A percentile compares a stretch with the other conserved stretches of the same genome.
phyloP scores from a whole-genome alignment of 441 rosid species.

The Melastoma candidum region DNA sequence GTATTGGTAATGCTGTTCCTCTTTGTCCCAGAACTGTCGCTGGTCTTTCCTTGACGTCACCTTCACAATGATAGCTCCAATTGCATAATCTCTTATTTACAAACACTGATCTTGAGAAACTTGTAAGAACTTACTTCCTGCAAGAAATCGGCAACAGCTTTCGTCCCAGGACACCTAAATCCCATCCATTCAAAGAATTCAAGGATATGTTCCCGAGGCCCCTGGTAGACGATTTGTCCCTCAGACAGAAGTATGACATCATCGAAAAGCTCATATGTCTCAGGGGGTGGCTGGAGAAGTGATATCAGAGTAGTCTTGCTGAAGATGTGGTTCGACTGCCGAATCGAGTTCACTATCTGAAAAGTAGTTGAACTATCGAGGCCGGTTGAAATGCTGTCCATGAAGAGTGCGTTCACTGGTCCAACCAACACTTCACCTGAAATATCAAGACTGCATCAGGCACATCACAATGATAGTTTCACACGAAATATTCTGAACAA shows the following conservation, averaged over 20 bases:
- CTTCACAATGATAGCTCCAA: not conserved
- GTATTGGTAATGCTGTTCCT: not conserved
- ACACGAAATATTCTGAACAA: not conserved
- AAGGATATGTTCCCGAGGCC: conserved; percentile 6
- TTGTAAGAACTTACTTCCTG: conserved; percentile 12
- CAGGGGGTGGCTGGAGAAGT: conserved; percentile 12
- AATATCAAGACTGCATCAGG: not conserved
- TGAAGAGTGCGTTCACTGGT: conserved; percentile 9
- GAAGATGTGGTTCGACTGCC: conserved; percentile 6
- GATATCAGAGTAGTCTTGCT: conserved; percentile 8
- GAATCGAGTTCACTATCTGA: conserved; percentile 10
- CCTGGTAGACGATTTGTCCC: conserved; percentile 10
- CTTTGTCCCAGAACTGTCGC: conserved; percentile 12
- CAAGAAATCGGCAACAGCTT: conserved; percentile 10
- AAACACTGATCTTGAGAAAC: conserved; percentile 1
- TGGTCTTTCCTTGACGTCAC: conserved; percentile 11
- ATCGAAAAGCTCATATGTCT: conserved; percentile 12
- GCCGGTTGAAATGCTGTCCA: conserved; percentile 12
- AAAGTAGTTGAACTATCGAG: conserved; percentile 13
- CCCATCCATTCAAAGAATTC: conserved; percentile 13
- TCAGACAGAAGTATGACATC: conserved; percentile 12
- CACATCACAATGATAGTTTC: not conserved
- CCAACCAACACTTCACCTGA: conserved; percentile 14
- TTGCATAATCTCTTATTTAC: not conserved
- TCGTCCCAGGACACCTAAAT: conserved; percentile 10